phyloP scores from a whole-genome alignment of 345 rosid species.

The Raphanus sativus region DNA sequence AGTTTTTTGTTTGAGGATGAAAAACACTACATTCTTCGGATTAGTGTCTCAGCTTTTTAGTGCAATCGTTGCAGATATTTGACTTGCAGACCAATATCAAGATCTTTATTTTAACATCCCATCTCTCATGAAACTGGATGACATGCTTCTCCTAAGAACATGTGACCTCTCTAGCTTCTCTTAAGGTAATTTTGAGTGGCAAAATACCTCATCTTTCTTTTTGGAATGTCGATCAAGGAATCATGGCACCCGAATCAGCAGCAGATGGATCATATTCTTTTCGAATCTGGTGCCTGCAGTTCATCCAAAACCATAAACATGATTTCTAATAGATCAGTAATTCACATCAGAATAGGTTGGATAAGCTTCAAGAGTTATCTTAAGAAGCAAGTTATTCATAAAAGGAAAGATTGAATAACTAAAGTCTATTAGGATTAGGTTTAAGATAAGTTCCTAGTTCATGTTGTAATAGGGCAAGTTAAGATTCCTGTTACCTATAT shows the following conservation, averaged over 20 bases:
- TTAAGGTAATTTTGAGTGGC: background rate
- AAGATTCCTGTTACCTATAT: too few species aligned
- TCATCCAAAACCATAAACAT: too few species aligned
- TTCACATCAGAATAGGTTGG: background rate
- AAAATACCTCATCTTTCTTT: conserved; percentile 34
- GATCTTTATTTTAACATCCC: conserved; percentile 90
- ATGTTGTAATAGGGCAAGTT: too few species aligned
- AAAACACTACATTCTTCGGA: background rate
- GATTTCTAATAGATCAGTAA: too few species aligned
- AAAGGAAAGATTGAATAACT: too few species aligned
- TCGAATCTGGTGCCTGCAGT: conserved; percentile 20
- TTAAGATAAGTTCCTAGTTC: too few species aligned
- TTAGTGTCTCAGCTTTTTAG: background rate
- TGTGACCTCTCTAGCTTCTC: background rate
- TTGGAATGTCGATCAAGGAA: conserved; percentile 92
- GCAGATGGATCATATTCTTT: conserved; percentile 75
- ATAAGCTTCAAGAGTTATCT: too few species aligned
- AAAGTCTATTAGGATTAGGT: too few species aligned
- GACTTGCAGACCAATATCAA: conserved; percentile 82
- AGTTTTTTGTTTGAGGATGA: background rate
- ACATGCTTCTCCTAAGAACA: conserved; percentile 68
- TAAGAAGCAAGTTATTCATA: too few species aligned
- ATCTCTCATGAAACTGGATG: background rate
- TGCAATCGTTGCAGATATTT: conserved; percentile 56
- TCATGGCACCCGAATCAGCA: conserved; percentile 67